A percentile compares a stretch with the other conserved stretches of the same genome.
Conservation (phyloP, 331 rosid genomes). For the Pyrus hybrid region DNA sequence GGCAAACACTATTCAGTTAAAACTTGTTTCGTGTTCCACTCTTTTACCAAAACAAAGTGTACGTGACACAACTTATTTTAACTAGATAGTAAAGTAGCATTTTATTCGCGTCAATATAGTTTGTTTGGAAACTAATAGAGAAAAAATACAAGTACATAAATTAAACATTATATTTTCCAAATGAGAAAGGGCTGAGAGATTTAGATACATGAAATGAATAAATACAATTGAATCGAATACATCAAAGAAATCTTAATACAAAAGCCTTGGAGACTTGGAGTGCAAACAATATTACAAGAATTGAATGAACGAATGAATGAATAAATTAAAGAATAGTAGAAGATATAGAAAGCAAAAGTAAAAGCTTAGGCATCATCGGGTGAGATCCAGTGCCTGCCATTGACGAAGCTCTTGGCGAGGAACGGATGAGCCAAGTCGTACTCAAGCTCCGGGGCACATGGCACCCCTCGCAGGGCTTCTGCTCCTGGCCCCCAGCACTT, state of each 20-base stretch:
- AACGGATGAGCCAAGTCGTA: constrained; percentile 74
- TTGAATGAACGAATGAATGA: not conserved
- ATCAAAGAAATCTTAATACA: not conserved
- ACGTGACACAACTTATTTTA: too few species aligned
- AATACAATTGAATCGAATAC: not conserved
- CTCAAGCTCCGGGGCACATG: constrained; percentile 62
- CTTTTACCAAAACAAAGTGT: not conserved
- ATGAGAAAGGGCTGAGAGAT: not conserved
- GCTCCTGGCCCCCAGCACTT: constrained; percentile 89
- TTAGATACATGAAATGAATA: too few species aligned
- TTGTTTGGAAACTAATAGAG: not conserved
- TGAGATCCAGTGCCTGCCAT: constrained; percentile 90
- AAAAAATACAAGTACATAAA: too few species aligned
- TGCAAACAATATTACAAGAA: not conserved
- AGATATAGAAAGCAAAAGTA: constrained; percentile 2
- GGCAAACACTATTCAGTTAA: not conserved
- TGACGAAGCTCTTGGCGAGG: constrained; percentile 74
- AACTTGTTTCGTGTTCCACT: not conserved
- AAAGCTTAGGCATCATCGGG: constrained; percentile 45
- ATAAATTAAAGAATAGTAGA: not conserved
- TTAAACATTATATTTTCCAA: not conserved
- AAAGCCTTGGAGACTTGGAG: too few species aligned
- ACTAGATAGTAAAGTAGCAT: not conserved
- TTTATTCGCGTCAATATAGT: not conserved
- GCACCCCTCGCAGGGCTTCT: constrained; percentile 33